phyloP scores from a whole-genome alignment of 2,329 filamentous ascomycete genomes.

The Boeremia exigua region DNA sequence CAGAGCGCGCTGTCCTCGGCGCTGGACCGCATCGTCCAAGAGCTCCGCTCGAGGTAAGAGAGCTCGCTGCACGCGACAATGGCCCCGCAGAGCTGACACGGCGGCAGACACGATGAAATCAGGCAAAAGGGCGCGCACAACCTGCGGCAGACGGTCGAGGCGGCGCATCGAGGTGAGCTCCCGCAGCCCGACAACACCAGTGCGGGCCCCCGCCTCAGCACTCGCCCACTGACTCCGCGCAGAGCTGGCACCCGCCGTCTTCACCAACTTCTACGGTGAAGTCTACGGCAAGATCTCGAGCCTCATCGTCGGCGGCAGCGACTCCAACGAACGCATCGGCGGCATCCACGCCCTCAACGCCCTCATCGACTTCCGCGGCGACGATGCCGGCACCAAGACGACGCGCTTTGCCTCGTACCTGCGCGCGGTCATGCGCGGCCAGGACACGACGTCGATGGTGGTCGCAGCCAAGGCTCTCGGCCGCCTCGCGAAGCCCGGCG shows the following conservation, averaged over 20 bases:
- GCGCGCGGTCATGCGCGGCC: conserved; percentile 84
- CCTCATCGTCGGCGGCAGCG: conserved; percentile 83
- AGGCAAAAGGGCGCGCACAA: conserved; percentile 53
- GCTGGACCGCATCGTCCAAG: conserved; percentile 62
- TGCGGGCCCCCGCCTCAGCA: conserved; percentile 19
- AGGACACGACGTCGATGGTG: conserved; percentile 89
- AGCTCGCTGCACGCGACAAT: conserved; percentile 4
- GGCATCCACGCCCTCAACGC: conserved; percentile 91
- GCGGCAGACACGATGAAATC: conserved; percentile 51
- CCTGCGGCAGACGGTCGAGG: conserved; percentile 52
- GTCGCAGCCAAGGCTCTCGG: conserved; percentile 88
- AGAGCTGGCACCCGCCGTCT: conserved; percentile 84
- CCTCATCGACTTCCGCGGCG: conserved; percentile 94
- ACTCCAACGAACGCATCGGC: conserved; percentile 86
- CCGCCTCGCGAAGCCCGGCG: conserved; percentile 88
- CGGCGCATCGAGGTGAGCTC: conserved; percentile 54
- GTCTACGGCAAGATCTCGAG: conserved; percentile 70
- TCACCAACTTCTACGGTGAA: conserved; percentile 72
- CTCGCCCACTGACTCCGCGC: conserved; percentile 26
- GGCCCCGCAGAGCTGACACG: neutral
- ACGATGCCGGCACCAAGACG: conserved; percentile 91
- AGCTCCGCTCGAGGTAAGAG: conserved; percentile 62
- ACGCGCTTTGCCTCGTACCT: conserved; percentile 93
- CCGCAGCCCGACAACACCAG: conserved; percentile 4
- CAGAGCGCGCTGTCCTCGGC: conserved; percentile 38